Conservation (phyloP, 768 basidiomycete genomes). For the Tubosaeta sp. region DNA sequence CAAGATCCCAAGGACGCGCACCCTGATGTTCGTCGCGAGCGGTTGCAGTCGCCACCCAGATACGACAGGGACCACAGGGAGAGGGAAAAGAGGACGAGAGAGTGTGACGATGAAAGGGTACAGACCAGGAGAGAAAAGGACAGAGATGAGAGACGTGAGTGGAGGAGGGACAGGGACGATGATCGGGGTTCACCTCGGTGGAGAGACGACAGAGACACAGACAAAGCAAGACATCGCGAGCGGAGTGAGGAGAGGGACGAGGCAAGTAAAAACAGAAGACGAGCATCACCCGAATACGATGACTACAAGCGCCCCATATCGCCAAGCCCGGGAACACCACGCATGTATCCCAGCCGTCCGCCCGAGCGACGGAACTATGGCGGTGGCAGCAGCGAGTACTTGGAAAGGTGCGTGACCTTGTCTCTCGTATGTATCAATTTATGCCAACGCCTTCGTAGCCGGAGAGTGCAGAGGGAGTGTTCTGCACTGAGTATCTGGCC, state of each 20-base stretch:
- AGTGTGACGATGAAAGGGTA: slow-evolving; percentile 14
- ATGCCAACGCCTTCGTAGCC: slow-evolving; percentile 41
- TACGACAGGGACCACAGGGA: slow-evolving; percentile 29
- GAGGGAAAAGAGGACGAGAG: slow-evolving; percentile 25
- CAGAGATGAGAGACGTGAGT: slow-evolving; percentile 4
- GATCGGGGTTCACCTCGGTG: slow-evolving; percentile 6
- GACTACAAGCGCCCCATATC: slow-evolving; percentile 50
- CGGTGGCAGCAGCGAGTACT: slow-evolving; percentile 43
- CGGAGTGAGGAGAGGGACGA: slow-evolving; percentile 18
- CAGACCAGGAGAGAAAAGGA: not conserved
- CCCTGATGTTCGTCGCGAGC: slow-evolving; percentile 25
- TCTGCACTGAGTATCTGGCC: slow-evolving; percentile 72
- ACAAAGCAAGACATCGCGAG: slow-evolving; percentile 19
- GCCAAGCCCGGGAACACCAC: slow-evolving; percentile 38
- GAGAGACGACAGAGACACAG: slow-evolving; percentile 17
- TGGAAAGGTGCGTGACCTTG: slow-evolving; percentile 56
- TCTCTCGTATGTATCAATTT: too few relatives aligned
- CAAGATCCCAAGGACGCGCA: slow-evolving; percentile 29
- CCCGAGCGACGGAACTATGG: slow-evolving; percentile 26
- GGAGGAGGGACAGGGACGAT: not conserved
- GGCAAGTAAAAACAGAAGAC: slow-evolving; percentile 23
- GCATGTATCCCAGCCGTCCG: slow-evolving; percentile 51
- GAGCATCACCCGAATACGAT: slow-evolving; percentile 57
- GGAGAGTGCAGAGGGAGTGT: slow-evolving; percentile 61
- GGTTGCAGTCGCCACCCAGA: slow-evolving; percentile 43